These are phyloP conservation scores for Erodium maritimum DNA, from an alignment of 345 rosid species.

Conservation along the genomic window DNA sequence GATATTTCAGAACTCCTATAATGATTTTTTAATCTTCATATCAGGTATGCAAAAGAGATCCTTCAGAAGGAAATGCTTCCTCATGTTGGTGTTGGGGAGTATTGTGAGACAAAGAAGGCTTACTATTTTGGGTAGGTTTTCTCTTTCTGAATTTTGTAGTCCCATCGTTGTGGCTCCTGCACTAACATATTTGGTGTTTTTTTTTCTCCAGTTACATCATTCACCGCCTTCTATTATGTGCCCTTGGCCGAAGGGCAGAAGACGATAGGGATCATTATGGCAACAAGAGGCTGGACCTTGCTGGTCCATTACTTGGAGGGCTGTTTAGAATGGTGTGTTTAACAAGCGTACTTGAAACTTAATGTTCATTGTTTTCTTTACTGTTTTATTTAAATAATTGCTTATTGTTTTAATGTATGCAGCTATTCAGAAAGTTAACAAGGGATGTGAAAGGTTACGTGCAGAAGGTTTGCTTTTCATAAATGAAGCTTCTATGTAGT, in stretches of 20 bases:
- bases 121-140: conserved; percentile 80
- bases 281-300: conserved; percentile 98
- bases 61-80: conserved; percentile 99
- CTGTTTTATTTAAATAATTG: conserved; percentile 5
- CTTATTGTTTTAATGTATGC: conserved; percentile 17
- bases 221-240: conserved; percentile 87
- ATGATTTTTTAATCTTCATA: conserved; percentile 15
- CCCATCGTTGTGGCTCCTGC: conserved; percentile 8
- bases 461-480: conserved; percentile 59
- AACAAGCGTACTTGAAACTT: background rate
- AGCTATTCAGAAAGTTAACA: conserved; percentile 92
- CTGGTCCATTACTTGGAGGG: conserved; percentile 97
- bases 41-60: conserved; percentile 91
- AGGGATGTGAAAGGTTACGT: conserved; percentile 90
- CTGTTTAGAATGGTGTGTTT: conserved; percentile 82
- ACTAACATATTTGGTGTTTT: background rate
- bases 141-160: background rate
- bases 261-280: conserved; percentile 99
- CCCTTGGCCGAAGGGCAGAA: conserved; percentile 87
- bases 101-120: conserved; percentile 94
- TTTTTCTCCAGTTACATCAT: conserved; percentile 57
- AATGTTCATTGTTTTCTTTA: background rate
- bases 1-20: conserved; percentile 13
- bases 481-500: conserved; percentile 6
- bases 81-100: conserved; percentile 88